phyloP scores from a whole-genome alignment of 2,329 filamentous ascomycete species.

The Ilyonectria mors-panacis region DNA sequence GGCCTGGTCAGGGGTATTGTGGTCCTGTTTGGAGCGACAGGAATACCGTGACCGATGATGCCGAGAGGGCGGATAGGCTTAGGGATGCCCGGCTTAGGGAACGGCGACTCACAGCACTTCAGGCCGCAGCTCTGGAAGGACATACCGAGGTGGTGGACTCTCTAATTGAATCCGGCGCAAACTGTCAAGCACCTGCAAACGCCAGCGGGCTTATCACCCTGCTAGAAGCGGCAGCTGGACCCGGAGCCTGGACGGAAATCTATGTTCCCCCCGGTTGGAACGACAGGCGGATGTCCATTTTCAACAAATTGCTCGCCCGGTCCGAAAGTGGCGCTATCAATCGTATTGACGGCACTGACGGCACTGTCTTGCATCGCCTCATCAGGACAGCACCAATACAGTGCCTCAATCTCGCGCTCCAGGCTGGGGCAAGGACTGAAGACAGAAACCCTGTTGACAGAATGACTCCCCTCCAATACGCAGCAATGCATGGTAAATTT shows the following conservation, averaged over 20 bases:
- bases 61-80: background rate
- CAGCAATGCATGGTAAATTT: background rate
- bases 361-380: background rate
- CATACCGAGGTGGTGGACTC: background rate
- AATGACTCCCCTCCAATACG: constrained; percentile 3
- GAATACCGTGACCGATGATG: background rate
- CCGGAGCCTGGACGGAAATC: background rate
- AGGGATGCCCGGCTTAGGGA: background rate
- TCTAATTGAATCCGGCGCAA: constrained; percentile 10
- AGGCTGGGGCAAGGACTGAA: background rate
- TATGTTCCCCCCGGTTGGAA: fast-evolving
- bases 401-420: background rate
- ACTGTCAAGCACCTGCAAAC: background rate
- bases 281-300: background rate
- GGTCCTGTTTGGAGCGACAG: no score
- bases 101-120: constrained; percentile 4
- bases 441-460: background rate
- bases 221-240: constrained; percentile 10
- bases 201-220: background rate
- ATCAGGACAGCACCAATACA: background rate
- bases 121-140: background rate
- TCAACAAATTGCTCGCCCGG: background rate
- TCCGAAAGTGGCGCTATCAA: background rate
- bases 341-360: background rate
- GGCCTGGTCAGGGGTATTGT: no score